phyloP scores from a whole-genome alignment of 805 yeast species.

The Kregervanrija fluxuum region DNA sequence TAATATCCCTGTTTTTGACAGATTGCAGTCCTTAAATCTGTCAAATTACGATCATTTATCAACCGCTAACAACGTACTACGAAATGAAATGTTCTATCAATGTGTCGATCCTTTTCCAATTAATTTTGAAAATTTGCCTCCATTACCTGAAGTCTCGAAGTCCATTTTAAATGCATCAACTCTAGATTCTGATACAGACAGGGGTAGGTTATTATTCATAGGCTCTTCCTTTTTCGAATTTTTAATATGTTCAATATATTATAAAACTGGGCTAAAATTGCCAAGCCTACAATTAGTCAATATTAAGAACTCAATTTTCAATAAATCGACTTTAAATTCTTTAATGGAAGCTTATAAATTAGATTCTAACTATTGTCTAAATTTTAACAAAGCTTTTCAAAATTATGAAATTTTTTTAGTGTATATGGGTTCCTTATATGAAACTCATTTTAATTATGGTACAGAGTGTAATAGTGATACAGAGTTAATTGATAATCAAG shows the following conservation, averaged over 20 bases:
- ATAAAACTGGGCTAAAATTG: background rate
- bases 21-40: too few relatives aligned
- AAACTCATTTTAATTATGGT: background rate
- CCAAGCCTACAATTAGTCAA: background rate
- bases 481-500: background rate
- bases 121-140: too few relatives aligned
- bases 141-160: too few relatives aligned
- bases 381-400: background rate
- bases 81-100: too few relatives aligned
- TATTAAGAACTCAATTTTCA: background rate
- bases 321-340: background rate
- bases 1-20: too few relatives aligned
- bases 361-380: constrained; percentile 4
- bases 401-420: constrained; percentile 2
- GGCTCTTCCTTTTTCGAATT: constrained; percentile 5
- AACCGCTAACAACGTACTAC: too few relatives aligned
- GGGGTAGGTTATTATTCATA: background rate
- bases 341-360: constrained; percentile 4
- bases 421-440: constrained; percentile 4
- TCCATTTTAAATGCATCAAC: too few relatives aligned
- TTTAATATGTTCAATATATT: background rate
- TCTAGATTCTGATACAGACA: too few relatives aligned
- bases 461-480: background rate
- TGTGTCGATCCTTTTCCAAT: too few relatives aligned
- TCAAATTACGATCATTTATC: too few relatives aligned